Evolutionary conservation across 495 filamentous ascomycete genomes (phyloP).

Genomic region (Daldinia vernicosa): DNA sequence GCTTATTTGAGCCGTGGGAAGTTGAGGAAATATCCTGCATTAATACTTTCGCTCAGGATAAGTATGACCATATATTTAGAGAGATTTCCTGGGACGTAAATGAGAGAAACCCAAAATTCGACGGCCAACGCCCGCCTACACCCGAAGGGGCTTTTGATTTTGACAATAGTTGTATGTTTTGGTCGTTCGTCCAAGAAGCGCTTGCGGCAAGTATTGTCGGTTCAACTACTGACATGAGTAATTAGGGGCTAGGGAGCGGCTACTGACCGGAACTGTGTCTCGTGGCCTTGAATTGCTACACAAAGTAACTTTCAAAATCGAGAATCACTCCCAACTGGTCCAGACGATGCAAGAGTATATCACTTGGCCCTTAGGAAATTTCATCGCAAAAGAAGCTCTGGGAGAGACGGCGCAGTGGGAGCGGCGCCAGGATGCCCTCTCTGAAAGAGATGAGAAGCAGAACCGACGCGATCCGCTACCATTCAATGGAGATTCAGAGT

Average conservation of each 20-base stretch:
- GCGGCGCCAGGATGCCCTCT: not conserved
- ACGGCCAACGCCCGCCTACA: not conserved
- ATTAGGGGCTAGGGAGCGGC: not conserved
- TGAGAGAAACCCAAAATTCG: not conserved
- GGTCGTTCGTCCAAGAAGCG: not conserved
- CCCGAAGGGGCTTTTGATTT: not conserved
- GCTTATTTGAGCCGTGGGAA: not conserved
- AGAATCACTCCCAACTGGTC: not conserved
- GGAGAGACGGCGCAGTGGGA: not conserved
- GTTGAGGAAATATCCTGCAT: not conserved
- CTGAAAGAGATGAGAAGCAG: not conserved
- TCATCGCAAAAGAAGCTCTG: not conserved
- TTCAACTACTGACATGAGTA: not conserved
- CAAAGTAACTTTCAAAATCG: not conserved
- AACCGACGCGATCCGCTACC: not conserved
- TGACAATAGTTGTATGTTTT: not conserved
- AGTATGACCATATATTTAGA: not conserved
- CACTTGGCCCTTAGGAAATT: not conserved
- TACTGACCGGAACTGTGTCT: not conserved
- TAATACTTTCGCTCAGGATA: conserved; percentile 1
- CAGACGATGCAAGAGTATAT: conserved; percentile 1
- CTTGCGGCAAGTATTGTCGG: not conserved
- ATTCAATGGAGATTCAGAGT: not conserved
- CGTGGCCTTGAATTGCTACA: not conserved
- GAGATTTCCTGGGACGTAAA: not conserved